Evolutionary conservation across 805 yeast species (phyloP).

Genomic region (Sporopachydermia lactativora): DNA sequence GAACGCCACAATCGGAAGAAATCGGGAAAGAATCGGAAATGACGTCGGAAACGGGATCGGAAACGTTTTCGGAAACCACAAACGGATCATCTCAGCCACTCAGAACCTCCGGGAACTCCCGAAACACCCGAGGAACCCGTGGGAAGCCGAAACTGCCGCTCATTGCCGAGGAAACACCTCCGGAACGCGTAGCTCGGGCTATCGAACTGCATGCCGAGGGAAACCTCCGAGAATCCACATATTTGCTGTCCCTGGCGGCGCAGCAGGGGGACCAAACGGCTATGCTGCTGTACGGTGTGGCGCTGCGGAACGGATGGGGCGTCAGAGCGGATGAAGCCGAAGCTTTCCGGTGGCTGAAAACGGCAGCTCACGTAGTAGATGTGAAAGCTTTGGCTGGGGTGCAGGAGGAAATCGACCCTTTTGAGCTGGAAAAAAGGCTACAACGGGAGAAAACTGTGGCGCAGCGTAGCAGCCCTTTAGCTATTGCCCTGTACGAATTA

Average conservation of each 20-base stretch:
- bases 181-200: slow-evolving; percentile 28
- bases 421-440: slow-evolving; percentile 13
- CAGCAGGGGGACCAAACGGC: slow-evolving; percentile 48
- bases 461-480: too few relatives aligned
- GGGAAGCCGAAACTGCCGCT: neutral
- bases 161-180: slow-evolving; percentile 11
- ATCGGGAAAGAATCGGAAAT: neutral
- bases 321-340: slow-evolving; percentile 38
- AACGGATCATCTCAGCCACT: neutral
- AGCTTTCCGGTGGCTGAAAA: slow-evolving; percentile 46
- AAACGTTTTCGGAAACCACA: neutral
- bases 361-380: slow-evolving; percentile 22
- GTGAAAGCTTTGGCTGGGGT: neutral
- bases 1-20: neutral
- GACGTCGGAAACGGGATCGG: neutral
- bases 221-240: slow-evolving; percentile 52
- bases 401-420: slow-evolving; percentile 21
- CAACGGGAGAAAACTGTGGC: too few relatives aligned
- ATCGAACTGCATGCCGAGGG: slow-evolving; percentile 39
- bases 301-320: slow-evolving; percentile 58
- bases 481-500: slow-evolving; percentile 38
- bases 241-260: slow-evolving; percentile 53
- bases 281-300: slow-evolving; percentile 53
- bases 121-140: slow-evolving; percentile 1
- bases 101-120: neutral